Conservation (phyloP, 192 early-diverging fungal genomes). For the Coemansia sp. region DNA sequence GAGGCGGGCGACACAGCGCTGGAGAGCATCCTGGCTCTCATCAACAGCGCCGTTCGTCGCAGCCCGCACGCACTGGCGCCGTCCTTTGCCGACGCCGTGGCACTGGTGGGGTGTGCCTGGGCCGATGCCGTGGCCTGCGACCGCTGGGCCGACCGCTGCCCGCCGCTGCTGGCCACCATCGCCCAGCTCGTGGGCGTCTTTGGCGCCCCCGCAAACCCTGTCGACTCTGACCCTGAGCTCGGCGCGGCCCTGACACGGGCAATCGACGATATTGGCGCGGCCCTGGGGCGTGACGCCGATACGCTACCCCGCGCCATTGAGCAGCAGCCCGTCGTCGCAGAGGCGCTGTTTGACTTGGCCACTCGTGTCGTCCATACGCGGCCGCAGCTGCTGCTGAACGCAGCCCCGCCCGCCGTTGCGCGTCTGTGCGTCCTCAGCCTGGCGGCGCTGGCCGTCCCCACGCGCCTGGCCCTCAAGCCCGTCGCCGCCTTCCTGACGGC, state of each 20-base stretch:
- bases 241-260: conserved; percentile 26
- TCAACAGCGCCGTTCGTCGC: conserved; percentile 30
- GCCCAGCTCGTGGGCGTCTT: conserved; percentile 31
- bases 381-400: conserved; percentile 5
- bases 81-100: conserved; percentile 9
- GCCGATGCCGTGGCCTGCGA: conserved; percentile 7
- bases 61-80: conserved; percentile 32
- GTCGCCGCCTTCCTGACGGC: conserved; percentile 32
- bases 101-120: conserved; percentile 26
- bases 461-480: conserved; percentile 35
- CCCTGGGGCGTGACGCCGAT: conserved; percentile 18
- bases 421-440: conserved; percentile 29
- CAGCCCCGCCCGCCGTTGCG: conserved; percentile 4
- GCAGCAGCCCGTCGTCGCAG: conserved; percentile 39
- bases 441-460: conserved; percentile 38
- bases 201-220: conserved; percentile 5
- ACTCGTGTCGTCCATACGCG: conserved; percentile 28
- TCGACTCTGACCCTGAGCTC: conserved; percentile 18
- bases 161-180: conserved; percentile 29
- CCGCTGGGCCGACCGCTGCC: conserved; percentile 43
- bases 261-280: conserved; percentile 16
- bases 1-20: conserved; percentile 20
- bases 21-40: conserved; percentile 18
- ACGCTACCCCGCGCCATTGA: conserved; percentile 18
- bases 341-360: conserved; percentile 29